These are phyloP conservation scores for Alternaria longipes DNA, from an alignment of 2,329 filamentous ascomycete species.

Conservation along the genomic window DNA sequence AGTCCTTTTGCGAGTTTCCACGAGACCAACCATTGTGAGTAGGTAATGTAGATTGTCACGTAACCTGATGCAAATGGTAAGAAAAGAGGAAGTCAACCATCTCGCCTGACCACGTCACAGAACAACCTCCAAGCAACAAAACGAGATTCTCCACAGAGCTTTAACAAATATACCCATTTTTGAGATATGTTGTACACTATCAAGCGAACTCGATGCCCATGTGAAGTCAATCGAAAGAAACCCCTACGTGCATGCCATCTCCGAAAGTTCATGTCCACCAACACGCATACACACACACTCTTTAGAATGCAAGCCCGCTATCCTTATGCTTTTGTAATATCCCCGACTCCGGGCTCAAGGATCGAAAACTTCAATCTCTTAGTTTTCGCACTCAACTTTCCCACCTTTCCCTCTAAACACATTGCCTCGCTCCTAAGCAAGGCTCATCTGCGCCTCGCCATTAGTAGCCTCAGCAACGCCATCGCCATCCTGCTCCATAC, in stretches of 20 bases:
- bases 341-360: neutral
- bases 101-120: neutral
- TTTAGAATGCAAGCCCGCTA: neutral
- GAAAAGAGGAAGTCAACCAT: neutral
- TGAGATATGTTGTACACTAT: neutral
- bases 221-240: neutral
- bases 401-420: neutral
- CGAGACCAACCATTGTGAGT: neutral
- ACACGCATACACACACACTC: neutral
- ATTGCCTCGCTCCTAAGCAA: slow-evolving; percentile 6
- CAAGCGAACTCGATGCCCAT: neutral
- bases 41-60: slow-evolving; percentile 2
- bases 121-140: neutral
- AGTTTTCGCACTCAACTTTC: too few species aligned
- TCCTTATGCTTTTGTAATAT: slow-evolving; percentile 10
- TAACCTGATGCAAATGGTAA: neutral
- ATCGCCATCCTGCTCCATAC: slow-evolving; percentile 32
- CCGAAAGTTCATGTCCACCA: neutral
- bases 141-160: neutral
- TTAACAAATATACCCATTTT: neutral
- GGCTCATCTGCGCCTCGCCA: slow-evolving; percentile 35
- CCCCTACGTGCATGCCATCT: neutral
- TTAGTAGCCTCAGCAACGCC: slow-evolving; percentile 34
- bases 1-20: neutral
- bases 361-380: neutral